phyloP scores from a whole-genome alignment of 179 eudicot species.

The Carnegiea gigantea region DNA sequence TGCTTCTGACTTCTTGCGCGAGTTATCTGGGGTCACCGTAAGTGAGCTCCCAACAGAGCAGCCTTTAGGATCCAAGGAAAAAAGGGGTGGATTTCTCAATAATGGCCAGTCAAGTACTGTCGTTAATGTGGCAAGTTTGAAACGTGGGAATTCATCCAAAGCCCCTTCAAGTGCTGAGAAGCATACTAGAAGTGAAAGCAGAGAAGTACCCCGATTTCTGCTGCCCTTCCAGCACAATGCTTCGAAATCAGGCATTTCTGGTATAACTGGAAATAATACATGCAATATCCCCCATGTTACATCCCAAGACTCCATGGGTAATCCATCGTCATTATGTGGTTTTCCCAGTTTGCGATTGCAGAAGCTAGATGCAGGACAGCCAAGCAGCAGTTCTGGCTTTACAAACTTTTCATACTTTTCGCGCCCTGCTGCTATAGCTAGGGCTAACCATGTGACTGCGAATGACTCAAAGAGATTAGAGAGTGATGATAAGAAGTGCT shows the following conservation, averaged over 20 bases:
- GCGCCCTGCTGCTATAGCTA: constrained; percentile 51
- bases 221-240: constrained; percentile 24
- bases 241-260: constrained; percentile 50
- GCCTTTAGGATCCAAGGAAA: constrained; percentile 37
- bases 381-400: constrained; percentile 44
- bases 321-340: constrained; percentile 35
- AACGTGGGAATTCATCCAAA: constrained; percentile 35
- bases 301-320: constrained; percentile 4
- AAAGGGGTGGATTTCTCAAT: constrained; percentile 33
- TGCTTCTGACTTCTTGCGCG: constrained; percentile 59
- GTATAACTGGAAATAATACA: constrained; percentile 30
- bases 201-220: constrained; percentile 30
- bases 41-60: constrained; percentile 42
- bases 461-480: constrained; percentile 31
- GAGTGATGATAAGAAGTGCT: constrained; percentile 31
- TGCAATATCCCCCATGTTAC: constrained; percentile 31
- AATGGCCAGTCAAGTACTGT: constrained; percentile 29
- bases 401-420: constrained; percentile 79
- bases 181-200: constrained; percentile 29
- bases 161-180: constrained; percentile 36
- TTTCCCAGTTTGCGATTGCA: constrained; percentile 33
- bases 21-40: constrained; percentile 61
- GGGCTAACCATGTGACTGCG: constrained; percentile 34
- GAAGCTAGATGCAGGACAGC: constrained; percentile 46
- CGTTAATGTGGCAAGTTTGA: constrained; percentile 24